phyloP scores from a whole-genome alignment of 2,329 filamentous ascomycete species.

The Tolypocladium sp. region DNA sequence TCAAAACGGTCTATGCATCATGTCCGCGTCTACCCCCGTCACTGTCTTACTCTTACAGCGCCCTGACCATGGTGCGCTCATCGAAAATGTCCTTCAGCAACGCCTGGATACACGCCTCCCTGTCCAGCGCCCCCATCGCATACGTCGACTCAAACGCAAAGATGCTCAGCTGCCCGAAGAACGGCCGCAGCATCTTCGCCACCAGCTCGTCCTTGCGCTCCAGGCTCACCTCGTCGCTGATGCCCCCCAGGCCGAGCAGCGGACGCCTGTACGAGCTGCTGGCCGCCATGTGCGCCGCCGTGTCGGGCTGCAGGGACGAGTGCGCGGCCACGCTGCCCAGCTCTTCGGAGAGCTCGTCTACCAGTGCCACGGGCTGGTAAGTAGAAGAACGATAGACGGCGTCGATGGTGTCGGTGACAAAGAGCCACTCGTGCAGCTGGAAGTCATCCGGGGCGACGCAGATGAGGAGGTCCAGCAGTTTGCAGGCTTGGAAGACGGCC shows the following conservation, averaged over 20 bases:
- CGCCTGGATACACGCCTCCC: constrained; percentile 51
- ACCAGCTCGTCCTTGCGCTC: constrained; percentile 62
- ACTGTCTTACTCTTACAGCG: constrained; percentile 27
- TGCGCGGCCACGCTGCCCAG: constrained; percentile 41
- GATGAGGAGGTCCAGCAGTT: constrained; percentile 82
- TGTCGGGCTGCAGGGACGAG: constrained; percentile 24
- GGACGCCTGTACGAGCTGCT: constrained; percentile 32
- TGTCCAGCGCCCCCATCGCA: constrained; percentile 64
- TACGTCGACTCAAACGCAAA: constrained; percentile 91
- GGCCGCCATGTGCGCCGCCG: constrained; percentile 24
- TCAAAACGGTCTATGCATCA: neutral
- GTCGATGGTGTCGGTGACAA: constrained; percentile 93
- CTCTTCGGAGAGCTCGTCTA: constrained; percentile 76
- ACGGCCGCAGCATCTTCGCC: constrained; percentile 71
- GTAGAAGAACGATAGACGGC: constrained; percentile 74
- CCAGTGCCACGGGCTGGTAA: constrained; percentile 64
- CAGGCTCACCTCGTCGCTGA: constrained; percentile 44
- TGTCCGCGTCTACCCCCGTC: neutral
- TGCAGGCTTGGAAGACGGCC: constrained; percentile 82
- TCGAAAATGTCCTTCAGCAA: constrained; percentile 72
- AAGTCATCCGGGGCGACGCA: constrained; percentile 88
- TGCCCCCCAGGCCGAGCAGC: constrained; percentile 42
- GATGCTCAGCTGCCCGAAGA: constrained; percentile 87
- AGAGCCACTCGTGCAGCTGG: constrained; percentile 96
- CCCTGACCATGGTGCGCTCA: constrained; percentile 59